phyloP scores from a whole-genome alignment of 1,284 basidiomycete species.

The Anthracocystis walkeri region DNA sequence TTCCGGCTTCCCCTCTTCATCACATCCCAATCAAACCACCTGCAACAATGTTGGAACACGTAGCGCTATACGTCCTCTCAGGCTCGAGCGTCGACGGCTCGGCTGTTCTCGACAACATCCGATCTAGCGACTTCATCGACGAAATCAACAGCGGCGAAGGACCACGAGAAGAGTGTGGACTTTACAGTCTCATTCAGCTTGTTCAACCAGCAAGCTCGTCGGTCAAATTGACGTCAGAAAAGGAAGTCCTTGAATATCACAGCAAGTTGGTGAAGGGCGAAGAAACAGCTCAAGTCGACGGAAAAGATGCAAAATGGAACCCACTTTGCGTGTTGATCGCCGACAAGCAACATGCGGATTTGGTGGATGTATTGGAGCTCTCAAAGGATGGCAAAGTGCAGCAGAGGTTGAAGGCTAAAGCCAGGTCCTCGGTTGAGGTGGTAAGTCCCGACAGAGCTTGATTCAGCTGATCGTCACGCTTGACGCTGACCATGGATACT shows the following conservation, averaged over 20 bases:
- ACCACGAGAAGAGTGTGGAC: conserved; percentile 47
- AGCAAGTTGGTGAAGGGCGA: conserved; percentile 30
- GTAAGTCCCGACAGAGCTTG: conserved; percentile 3
- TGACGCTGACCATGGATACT: neutral
- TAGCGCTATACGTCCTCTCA: conserved; percentile 51
- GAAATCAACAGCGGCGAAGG: conserved; percentile 60
- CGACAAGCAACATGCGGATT: conserved; percentile 22
- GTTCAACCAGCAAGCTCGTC: conserved; percentile 21
- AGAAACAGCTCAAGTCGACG: conserved; percentile 16
- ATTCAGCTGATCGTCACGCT: too few species aligned
- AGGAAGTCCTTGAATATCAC: conserved; percentile 33
- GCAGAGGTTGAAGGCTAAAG: conserved; percentile 35
- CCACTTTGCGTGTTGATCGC: conserved; percentile 34
- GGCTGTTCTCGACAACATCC: conserved; percentile 46
- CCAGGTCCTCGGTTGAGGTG: conserved; percentile 41
- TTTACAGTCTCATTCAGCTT: conserved; percentile 51
- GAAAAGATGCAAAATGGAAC: conserved; percentile 33
- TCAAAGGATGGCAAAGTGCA: conserved; percentile 14
- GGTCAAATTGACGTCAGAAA: conserved; percentile 14
- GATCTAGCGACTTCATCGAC: conserved; percentile 55
- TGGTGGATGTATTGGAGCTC: conserved; percentile 34
- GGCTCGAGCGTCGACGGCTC: conserved; percentile 20
- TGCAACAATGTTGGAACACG: conserved; percentile 33
- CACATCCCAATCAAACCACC: neutral
- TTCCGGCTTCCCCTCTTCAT: neutral